Conservation (phyloP, 2,329 filamentous ascomycete species). For the Colletotrichum euphorbiae region DNA sequence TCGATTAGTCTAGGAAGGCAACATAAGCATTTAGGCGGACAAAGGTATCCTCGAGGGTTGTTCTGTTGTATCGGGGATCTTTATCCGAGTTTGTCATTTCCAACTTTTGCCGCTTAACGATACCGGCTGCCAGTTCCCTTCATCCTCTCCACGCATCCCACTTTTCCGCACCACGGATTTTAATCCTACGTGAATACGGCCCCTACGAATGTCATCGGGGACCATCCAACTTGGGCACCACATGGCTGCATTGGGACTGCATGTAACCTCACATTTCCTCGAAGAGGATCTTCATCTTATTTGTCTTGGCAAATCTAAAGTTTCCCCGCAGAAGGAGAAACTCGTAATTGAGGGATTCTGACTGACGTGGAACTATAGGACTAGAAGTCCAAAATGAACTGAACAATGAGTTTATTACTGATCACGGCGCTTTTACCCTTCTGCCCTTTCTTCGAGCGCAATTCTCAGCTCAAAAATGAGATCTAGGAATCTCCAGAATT, state of each 20-base stretch:
- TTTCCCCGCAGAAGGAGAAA: not conserved
- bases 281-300: not conserved
- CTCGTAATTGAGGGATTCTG: not conserved
- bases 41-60: not conserved
- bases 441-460: not conserved
- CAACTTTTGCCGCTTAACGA: not conserved
- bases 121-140: not conserved
- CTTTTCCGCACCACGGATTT: conserved; percentile 19
- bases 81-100: not conserved
- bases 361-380: not conserved
- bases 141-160: not conserved
- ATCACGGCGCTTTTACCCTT: too few species aligned
- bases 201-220: not conserved
- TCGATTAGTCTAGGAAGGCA: not conserved
- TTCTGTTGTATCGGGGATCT: not conserved
- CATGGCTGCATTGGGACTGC: not conserved
- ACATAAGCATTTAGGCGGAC: not conserved
- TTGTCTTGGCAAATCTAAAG: not conserved
- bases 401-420: too few species aligned
- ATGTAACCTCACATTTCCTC: not conserved
- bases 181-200: not conserved
- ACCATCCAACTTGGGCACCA: not conserved
- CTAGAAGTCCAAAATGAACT: not conserved
- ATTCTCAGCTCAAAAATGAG: not conserved
- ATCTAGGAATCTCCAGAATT: not conserved